Evolutionary conservation across 2,329 filamentous ascomycete species (phyloP).

Genomic region (Hymenoscyphus linearis): DNA sequence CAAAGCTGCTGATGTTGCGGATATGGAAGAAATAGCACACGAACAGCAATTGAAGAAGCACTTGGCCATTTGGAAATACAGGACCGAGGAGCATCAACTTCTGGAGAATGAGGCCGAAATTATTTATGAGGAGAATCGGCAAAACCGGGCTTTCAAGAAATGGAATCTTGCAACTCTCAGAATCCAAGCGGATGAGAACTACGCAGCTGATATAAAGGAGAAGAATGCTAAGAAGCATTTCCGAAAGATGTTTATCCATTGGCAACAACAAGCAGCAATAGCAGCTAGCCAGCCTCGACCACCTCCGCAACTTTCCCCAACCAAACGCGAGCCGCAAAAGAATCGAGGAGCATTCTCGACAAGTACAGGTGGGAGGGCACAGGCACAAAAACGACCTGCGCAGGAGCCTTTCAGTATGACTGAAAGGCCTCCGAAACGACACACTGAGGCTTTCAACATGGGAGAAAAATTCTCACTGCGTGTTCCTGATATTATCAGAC

Average conservation of each 20-base stretch:
- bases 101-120: constrained; percentile 27
- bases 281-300: constrained; percentile 10
- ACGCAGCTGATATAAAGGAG: constrained; percentile 28
- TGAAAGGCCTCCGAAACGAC: background rate
- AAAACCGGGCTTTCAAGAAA: constrained; percentile 27
- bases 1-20: constrained; percentile 23
- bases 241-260: constrained; percentile 32
- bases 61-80: constrained; percentile 25
- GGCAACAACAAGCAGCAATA: constrained; percentile 26
- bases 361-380: no score
- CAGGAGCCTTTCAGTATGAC: no score
- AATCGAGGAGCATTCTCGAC: background rate
- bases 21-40: constrained; percentile 24
- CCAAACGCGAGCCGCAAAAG: background rate
- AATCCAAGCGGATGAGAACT: constrained; percentile 23
- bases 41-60: constrained; percentile 23
- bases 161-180: constrained; percentile 30
- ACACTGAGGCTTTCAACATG: no score
- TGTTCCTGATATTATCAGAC: no score
- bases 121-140: constrained; percentile 26
- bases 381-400: no score
- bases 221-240: constrained; percentile 31
- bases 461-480: no score
- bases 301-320: background rate
- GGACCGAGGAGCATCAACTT: constrained; percentile 18